Base-by-base conservation (phyloP, 768 basidiomycete genomes). In the Suillus plorans region DNA sequence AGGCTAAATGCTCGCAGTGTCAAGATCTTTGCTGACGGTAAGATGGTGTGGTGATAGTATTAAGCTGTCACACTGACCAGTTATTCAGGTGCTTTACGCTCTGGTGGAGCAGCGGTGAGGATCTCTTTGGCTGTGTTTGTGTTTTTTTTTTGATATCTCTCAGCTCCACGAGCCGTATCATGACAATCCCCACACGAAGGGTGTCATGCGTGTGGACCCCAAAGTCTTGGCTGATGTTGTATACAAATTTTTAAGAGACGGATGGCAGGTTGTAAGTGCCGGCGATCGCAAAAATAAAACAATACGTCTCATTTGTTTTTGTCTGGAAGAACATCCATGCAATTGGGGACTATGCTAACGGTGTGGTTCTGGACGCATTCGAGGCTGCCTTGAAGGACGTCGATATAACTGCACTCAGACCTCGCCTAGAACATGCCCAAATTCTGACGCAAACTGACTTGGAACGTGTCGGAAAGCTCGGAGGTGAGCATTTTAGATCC, bases 391-490 rank as follows among this genome's bases (percentile, higher is more conserved):
- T 94, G 60, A 76, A 84, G 63, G 83, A 84, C 31, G 80, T 80
- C 50, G 85, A 90, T 68, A 86, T 90, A 10, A 82, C 85, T 34
- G 86, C 87, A 31, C 77, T 87, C 55, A 81, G 94, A 49, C 89
- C 93, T 56, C 86, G 95, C 34, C 82, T 97, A 14, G 95, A 98
- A 74, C 95, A 98, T 76, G 94, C 93, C 9, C 95, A 97, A 75
- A 88, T 97, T 70, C 82, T 97, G 76, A 88, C 85, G 3, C 79
- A 82, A n/a, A 80, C 78, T 2, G 95, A 97, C 73, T 87, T 97
- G 81, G 77, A 77, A 34, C 85, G 94, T 18, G 81, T 95, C 18
- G 94, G 90, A 22, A 85, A 81, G 67, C 85, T 96, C 9, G 95
- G 94, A 63, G 89, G 94, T 92, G 70, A 68, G 85, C 69, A 36